Conservation (phyloP, 371 early-diverging fungal species). For the Apophysomyces elegans region DNA sequence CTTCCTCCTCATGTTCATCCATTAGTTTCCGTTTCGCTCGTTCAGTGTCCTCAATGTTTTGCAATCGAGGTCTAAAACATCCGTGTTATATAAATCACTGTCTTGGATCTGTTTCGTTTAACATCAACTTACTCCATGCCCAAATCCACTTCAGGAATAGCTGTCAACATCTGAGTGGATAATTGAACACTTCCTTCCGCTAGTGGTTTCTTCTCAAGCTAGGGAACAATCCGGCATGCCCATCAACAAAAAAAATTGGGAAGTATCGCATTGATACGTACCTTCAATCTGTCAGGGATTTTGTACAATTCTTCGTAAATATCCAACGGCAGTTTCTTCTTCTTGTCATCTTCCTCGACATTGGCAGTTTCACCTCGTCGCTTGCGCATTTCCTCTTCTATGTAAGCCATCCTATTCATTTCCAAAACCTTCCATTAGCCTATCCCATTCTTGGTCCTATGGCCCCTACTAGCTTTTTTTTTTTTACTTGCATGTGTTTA, state of each 20-base stretch:
- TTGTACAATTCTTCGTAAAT: conserved; percentile 70
- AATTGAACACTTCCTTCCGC: conserved; percentile 87
- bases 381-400: conserved; percentile 75
- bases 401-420: conserved; percentile 74
- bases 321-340: conserved; percentile 30
- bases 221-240: background rate
- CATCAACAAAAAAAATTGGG: background rate
- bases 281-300: conserved; percentile 75
- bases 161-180: conserved; percentile 89
- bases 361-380: conserved; percentile 44
- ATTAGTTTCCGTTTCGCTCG: conserved; percentile 71
- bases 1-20: conserved; percentile 29
- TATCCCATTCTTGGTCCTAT: too few relatives aligned
- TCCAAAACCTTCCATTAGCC: conserved; percentile 3
- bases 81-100: background rate
- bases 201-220: conserved; percentile 58
- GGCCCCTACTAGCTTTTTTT: background rate
- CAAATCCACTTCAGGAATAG: conserved; percentile 93
- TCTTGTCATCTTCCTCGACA: conserved; percentile 31
- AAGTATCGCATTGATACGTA: conserved; percentile 16
- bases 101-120: background rate
- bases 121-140: conserved; percentile 73
- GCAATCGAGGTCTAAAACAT: conserved; percentile 62
- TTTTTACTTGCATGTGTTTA: conserved; percentile 71
- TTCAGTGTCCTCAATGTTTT: conserved; percentile 88